Base-by-base conservation (phyloP, 2,329 filamentous ascomycete species). In the Trichoderma simmonsii region DNA sequence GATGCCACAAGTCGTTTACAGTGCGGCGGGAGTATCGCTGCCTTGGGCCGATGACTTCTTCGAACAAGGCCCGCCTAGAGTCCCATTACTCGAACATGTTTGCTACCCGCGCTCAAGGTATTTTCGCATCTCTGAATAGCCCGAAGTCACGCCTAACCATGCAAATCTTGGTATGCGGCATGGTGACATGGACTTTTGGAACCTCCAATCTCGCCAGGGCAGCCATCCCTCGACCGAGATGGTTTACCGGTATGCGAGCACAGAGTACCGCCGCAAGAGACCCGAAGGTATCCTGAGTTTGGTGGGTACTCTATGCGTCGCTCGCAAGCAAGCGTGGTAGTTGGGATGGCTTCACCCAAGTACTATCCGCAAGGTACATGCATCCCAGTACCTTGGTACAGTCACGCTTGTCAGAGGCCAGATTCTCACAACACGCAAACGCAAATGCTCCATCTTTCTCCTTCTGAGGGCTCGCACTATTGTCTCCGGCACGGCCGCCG, bases 401-500 rank as follows among this genome's bases (percentile, higher is more conserved):
- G 21, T 56, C 21, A 56, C 21, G 9, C 51, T 56, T 51, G 18
- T 24, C 43, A 24, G 30, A 63, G 56, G 68, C 18, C n/a, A 15
- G n/a, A 21, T 28, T 71, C 32, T 64, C 34, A n/a, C 24, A 21
- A 51, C 48, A 51, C 18, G 18, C 30, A 71, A 62, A 28, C 24
- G 56, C 66, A 43, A 11, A 54, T 21, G 60, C 39, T 54, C 68
- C 48, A 34, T 43, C 32, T 21, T 32, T 64, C 54, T 24, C 48
- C 26, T 57, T 59, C 57, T 48, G 48, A 36, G 59, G 26, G 48
- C 60, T 59, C 12, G 72, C 73, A 73, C 74, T 76, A 76, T 76
- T 75, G 75, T 74, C 73, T 75, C 73, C 74, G 75, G 73, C 72
- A 73, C 68, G 73, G 71, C 75, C 72, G 71, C 74, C 43, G 70